Evolutionary conservation across 2,329 filamentous ascomycete species (phyloP), one percentile per base, ranked within the genome.

Genomic region (Coleophoma crateriformis): DNA sequence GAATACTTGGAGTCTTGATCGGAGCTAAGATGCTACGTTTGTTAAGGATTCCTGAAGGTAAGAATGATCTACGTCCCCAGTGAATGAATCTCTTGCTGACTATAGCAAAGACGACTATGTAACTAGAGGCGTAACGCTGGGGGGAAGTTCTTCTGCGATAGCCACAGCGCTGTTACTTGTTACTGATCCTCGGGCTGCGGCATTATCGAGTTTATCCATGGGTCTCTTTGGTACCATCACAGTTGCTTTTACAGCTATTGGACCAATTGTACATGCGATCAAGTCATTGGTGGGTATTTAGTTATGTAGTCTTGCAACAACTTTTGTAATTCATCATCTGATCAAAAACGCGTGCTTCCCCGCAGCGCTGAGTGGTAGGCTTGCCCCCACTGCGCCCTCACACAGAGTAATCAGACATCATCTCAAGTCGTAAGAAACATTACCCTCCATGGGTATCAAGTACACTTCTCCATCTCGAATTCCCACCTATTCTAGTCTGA

Each of bases 91-190:
- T 13, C 17, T 13, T 22, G 42, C 45, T 50, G 27, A 48, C 37
- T 17, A 2, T 43, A 19, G 15, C 10, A 15, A 13, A 75, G 79
- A 83, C 56, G 81, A 83, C 62, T 84, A 83, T 52, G 78, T 84
- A 33, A 82, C 79, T 1, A 67, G 78, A n/a, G 80, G 81, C 10
- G 77, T 84, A 4, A 78, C 78, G 1, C 62, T 83, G n/a, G 79
- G 80, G 4, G 76, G 76, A 2, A 83, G 82, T 59, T 80, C 78
- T 0, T 78, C 75, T 4, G 80, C 79, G 6, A 78, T 84, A 37
- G 79, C 73, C 1, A 83, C 80, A 3, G 79, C 81, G 0, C 60
- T 82, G 33, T 65, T 84, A 2, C 63, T 84, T 2, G 68, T 72
- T 2, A 76, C 74, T 1, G 79, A 84, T 53, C 79, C 78, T 1